Evolutionary conservation across 2,329 filamentous ascomycete species (phyloP), one percentile per base, ranked within the genome.

Genomic region (Penicillium sp.): DNA sequence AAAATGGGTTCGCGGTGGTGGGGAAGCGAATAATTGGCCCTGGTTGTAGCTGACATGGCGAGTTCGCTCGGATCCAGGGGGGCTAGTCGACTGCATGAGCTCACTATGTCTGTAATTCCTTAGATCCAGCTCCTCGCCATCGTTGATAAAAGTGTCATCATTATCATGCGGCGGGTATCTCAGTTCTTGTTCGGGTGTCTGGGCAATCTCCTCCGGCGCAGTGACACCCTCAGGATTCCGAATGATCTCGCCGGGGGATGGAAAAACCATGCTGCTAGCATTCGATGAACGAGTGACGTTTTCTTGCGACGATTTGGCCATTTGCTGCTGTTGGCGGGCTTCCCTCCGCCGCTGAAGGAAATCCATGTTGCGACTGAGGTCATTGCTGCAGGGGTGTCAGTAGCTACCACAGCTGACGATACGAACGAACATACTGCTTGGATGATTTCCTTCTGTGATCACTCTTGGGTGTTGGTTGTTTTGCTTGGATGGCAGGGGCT

Each of bases 21-120:
- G 26, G 5, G 37, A 34, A 37, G 42, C 56, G 26, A 60, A 60
- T 37, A 42, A 58, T 11, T 40, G 53, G 13, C 29, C 40, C 3
- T 46, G 44, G 24, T 57, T 54, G 34, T 64, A 56, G 51, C 60
- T 62, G 18, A 63, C 49, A 28, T 55, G 49, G 6, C 56, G 58
- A 21, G 60, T 62, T 21, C 61, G 42, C 9, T 59, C 55, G 11
- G 61, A 64, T 19, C 52, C 51, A 7, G 57, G 54, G 4, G 61
- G 61, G 14, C 60, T 64, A 2, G 53, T 59, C 9, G 61, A 64
- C 23, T 39, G 36, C 33, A 48, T 48, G 34, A 29, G 33, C 21
- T 37, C 23, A 7, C 3, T 21, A 7, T 39, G n/a, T 14, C 24
- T 39, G 31, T 29, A 14, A 26, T 36, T 23, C 7, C 8, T 36